phyloP scores from a whole-genome alignment of 441 rosid species.

The Breynia disticha region DNA sequence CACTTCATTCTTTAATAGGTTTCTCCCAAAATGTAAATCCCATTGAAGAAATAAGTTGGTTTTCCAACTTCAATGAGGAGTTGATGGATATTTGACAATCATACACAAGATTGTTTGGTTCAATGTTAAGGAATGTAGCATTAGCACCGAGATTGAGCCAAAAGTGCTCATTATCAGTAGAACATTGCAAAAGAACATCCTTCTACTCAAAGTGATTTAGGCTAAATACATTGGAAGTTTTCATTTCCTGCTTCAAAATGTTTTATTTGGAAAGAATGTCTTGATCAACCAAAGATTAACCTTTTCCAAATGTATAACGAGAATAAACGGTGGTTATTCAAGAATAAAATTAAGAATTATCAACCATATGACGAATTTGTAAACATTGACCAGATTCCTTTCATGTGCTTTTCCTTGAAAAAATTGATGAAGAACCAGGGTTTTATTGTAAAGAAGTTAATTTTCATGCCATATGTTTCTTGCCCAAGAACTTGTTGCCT shows the following conservation, averaged over 20 bases:
- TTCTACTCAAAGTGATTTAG: conserved; percentile 89
- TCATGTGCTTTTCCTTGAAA: conserved; percentile 84
- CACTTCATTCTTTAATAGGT: conserved; percentile 56
- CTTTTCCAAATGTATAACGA: conserved; percentile 52
- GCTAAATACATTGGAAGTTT: conserved; percentile 42
- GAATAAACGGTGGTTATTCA: conserved; percentile 68
- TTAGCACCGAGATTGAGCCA: conserved; percentile 93
- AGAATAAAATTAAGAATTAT: conserved; percentile 38
- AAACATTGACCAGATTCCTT: conserved; percentile 60
- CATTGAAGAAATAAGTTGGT: conserved; percentile 86
- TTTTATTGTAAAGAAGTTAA: conserved; percentile 30
- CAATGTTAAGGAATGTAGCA: conserved; percentile 88
- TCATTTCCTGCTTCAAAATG: conserved; percentile 54
- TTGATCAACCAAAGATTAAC: conserved; percentile 67
- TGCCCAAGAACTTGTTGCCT: conserved; percentile 30
- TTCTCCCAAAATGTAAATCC: conserved; percentile 90
- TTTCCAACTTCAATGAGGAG: conserved; percentile 93
- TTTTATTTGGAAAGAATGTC: conserved; percentile 54
- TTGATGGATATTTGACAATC: conserved; percentile 90
- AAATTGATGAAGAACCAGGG: conserved; percentile 66
- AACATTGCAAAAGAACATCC: conserved; percentile 71
- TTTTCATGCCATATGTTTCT: conserved; percentile 15
- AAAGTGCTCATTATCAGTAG: conserved; percentile 53
- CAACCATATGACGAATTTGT: conserved; percentile 62
- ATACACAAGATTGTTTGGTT: conserved; percentile 85